Base-by-base conservation (phyloP, 1,139 yeast species). In the Ogataea hybrid region DNA sequence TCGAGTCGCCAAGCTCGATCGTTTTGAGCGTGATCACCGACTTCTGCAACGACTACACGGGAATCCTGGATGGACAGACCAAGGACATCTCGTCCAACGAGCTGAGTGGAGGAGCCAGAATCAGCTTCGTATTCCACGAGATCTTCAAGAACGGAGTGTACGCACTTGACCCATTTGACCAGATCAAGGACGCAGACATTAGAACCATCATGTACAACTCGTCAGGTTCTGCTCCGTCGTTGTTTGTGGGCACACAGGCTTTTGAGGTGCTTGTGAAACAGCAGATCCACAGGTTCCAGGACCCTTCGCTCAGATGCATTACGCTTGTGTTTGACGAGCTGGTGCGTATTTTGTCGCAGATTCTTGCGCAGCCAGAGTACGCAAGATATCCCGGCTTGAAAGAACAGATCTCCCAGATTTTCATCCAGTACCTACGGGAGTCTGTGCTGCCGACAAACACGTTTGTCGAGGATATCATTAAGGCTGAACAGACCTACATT, bases 191-290 rank as follows among this genome's bases (percentile, higher is more conserved):
- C 63, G 85, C 87, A 25, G 99, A 92, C 63, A 94, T 94, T 56
- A 81, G 98, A 67, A 92, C 98, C n/a, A 90, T 92, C 39, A 84
- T 84, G 90, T 88, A 90, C 70, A 92, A 92, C 64, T 87, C 97
- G 34, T 85, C 96, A 11, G 98, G 98, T 60, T 84, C 97, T 14
- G 88, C 97, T 1, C 98, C 98, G n/a, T 86, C 96, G 5, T 73
- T 92, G 56, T 92, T 92, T 68, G 98, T 92, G 46, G 98, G 97
- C 35, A 92, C 98, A 6, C 92, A 88, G 58, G 97, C 97, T 0
- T 92, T 92, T 62, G 98, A 92, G 66, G 96, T 90, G 16, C 78
- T 92, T 56, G 97, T 92, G 35, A 89, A 87, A 65, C 96, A 92
- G 65, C 98, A 92, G 67, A 90, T 92, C 53, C 81, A 75, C 56